Evolutionary conservation across 495 filamentous ascomycete species (phyloP).

Genomic region (Wilcoxina mikolae): DNA sequence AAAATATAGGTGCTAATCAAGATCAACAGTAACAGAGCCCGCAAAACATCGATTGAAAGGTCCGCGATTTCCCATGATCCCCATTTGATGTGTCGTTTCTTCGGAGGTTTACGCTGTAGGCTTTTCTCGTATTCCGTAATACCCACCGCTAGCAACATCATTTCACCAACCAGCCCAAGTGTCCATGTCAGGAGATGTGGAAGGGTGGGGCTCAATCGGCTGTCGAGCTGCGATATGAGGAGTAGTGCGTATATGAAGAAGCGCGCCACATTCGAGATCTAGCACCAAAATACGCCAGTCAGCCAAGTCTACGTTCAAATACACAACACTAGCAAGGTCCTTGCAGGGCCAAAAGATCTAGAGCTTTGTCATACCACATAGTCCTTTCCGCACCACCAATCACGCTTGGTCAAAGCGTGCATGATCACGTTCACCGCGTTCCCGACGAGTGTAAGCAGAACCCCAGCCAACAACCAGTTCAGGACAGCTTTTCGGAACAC

Average conservation of each 20-base stretch:
- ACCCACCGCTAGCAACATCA: conserved; percentile 22
- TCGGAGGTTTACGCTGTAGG: conserved; percentile 33
- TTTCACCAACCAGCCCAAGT: conserved; percentile 25
- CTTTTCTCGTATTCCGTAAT: conserved; percentile 32
- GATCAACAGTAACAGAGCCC: conserved; percentile 44
- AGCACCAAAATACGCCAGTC: conserved; percentile 1
- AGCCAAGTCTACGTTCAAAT: not conserved
- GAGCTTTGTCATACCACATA: conserved; percentile 50
- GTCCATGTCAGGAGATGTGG: conserved; percentile 30
- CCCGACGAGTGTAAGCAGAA: conserved; percentile 56
- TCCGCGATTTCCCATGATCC: conserved; percentile 53
- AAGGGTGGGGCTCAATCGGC: conserved; percentile 33
- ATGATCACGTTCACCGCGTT: conserved; percentile 59
- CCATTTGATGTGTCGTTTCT: conserved; percentile 32
- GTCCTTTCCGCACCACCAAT: conserved; percentile 86
- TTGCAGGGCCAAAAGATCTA: conserved; percentile 27
- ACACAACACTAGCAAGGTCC: not conserved
- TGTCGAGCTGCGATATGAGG: conserved; percentile 42
- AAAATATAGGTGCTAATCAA: conserved; percentile 46
- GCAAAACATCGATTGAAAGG: conserved; percentile 43
- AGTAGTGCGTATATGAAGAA: conserved; percentile 59
- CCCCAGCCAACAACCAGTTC: conserved; percentile 51
- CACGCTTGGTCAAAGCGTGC: conserved; percentile 52
- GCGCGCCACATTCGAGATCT: conserved; percentile 28
- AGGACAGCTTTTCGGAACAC: conserved; percentile 50